Evolutionary conservation across 495 filamentous ascomycete genomes (phyloP).

Genomic region (Aspergillus sclerotiicarbonarius): DNA sequence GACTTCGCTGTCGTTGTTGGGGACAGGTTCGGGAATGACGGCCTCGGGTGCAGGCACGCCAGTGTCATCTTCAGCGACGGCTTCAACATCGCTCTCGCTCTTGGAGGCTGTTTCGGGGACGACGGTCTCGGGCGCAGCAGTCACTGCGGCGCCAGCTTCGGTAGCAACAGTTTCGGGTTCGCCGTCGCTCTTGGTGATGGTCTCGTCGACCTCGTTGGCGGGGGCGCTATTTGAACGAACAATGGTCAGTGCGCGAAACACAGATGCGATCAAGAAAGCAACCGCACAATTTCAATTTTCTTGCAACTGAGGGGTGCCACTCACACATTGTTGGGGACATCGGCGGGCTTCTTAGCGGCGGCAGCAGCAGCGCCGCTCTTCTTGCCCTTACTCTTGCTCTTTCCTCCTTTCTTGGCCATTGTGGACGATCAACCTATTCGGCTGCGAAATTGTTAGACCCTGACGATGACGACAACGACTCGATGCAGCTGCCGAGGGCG

Average conservation of each 20-base stretch:
- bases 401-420: conserved; percentile 50
- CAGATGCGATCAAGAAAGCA: neutral
- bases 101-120: neutral
- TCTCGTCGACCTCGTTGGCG: conserved; percentile 41
- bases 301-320: conserved; percentile 16
- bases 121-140: conserved; percentile 15
- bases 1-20: too few species aligned
- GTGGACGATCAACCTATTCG: conserved; percentile 15
- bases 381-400: conserved; percentile 40
- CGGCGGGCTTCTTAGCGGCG: conserved; percentile 31
- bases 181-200: conserved; percentile 32
- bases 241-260: conserved; percentile 8
- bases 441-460: conserved; percentile 4
- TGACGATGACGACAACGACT: conserved; percentile 14
- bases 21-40: neutral
- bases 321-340: conserved; percentile 45
- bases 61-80: conserved; percentile 13
- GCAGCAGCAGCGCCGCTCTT: conserved; percentile 29
- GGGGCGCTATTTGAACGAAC: conserved; percentile 26
- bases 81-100: too few species aligned
- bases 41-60: conserved; percentile 21
- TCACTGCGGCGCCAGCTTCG: conserved; percentile 24
- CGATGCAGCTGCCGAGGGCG: conserved; percentile 1
- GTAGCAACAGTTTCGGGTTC: conserved; percentile 26
- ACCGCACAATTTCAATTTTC: neutral